These are phyloP conservation scores for Epichloe elymi DNA, from an alignment of 2,329 filamentous ascomycete species.

Conservation along the genomic window DNA sequence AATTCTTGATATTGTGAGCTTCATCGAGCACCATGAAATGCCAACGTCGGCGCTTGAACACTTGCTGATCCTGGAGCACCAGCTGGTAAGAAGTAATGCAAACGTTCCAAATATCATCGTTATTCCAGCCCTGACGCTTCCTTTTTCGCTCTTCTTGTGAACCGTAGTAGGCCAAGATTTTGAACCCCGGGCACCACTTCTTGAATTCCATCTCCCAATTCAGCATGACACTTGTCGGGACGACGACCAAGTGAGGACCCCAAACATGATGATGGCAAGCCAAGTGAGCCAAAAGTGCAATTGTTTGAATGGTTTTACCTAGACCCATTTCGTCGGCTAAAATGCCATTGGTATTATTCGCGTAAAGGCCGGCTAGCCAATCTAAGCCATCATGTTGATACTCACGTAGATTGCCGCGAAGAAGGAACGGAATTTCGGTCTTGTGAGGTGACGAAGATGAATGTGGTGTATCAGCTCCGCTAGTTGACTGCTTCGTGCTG, in stretches of 20 bases:
- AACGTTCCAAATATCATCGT: conserved; percentile 90
- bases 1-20: conserved; percentile 99
- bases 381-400: conserved; percentile 97
- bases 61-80: conserved; percentile 83
- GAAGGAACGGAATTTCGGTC: conserved; percentile 65
- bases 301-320: conserved; percentile 97
- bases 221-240: conserved; percentile 95
- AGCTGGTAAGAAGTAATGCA: conserved; percentile 97
- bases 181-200: conserved; percentile 96
- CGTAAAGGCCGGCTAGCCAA: conserved; percentile 89
- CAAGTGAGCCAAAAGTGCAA: conserved; percentile 81
- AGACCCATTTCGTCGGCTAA: conserved; percentile 97
- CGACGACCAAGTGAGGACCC: conserved; percentile 92
- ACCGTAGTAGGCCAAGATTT: conserved; percentile 94
- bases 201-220: conserved; percentile 99
- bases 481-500: conserved; percentile 15
- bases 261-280: conserved; percentile 83
- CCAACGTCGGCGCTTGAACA: conserved; percentile 87
- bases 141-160: conserved; percentile 81
- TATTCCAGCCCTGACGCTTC: conserved; percentile 87
- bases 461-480: conserved; percentile 22
- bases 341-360: conserved; percentile 88
- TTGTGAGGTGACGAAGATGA: conserved; percentile 30
- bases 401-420: conserved; percentile 80
- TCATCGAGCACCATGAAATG: conserved; percentile 98